Conservation (phyloP, 2,329 filamentous ascomycete species). For the Ophiostoma pallidulum region DNA sequence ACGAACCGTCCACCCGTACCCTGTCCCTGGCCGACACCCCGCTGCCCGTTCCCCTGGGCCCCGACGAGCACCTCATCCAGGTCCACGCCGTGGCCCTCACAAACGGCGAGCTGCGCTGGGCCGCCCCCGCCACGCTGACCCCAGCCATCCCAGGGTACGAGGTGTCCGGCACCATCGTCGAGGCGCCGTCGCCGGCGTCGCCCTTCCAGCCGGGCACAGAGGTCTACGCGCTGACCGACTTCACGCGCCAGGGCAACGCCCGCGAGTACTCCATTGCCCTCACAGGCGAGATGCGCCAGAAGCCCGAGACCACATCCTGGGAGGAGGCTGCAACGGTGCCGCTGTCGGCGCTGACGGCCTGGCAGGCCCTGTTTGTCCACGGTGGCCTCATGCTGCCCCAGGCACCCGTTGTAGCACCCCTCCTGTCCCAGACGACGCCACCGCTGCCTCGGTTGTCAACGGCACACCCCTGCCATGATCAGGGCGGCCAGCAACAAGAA, state of each 20-base stretch:
- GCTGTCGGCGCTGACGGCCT: constrained; percentile 18
- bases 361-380: constrained; percentile 20
- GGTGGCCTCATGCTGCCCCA: constrained; percentile 11
- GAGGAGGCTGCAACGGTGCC: constrained; percentile 20
- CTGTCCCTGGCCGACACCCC: constrained; percentile 12
- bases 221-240: constrained; percentile 22
- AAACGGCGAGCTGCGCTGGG: constrained; percentile 23
- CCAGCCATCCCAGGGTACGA: constrained; percentile 23
- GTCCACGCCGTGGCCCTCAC: constrained; percentile 24
- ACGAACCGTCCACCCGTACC: constrained; percentile 4
- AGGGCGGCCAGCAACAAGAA: not conserved
- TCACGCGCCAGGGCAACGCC: constrained; percentile 18
- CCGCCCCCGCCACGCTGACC: constrained; percentile 2
- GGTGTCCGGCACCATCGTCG: constrained; percentile 22
- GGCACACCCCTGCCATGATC: not conserved
- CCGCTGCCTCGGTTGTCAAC: no score
- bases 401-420: not conserved
- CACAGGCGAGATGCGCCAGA: constrained; percentile 16
- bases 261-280: constrained; percentile 14
- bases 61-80: constrained; percentile 22
- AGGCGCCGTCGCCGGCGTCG: constrained; percentile 17
- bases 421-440: not conserved
- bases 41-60: constrained; percentile 9
- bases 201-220: constrained; percentile 21
- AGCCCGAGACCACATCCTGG: constrained; percentile 18